Evolutionary conservation across 148 eudicot genomes (phyloP).

Genomic region (Vaccinium darrowii): DNA sequence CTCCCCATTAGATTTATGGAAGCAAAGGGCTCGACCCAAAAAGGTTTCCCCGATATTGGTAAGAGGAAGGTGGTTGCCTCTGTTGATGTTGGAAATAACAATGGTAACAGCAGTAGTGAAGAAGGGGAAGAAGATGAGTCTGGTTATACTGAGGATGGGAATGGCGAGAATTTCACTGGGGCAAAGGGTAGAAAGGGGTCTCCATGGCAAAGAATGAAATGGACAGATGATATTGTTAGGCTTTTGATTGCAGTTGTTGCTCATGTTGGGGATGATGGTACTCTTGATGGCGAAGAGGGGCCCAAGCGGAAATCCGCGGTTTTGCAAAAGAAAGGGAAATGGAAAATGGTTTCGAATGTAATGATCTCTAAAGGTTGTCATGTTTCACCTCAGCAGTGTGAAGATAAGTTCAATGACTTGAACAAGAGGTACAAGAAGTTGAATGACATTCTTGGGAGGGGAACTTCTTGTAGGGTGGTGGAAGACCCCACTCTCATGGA

Average conservation of each 20-base stretch:
- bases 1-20: constrained; percentile 33
- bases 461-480: constrained; percentile 60
- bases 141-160: constrained; percentile 34
- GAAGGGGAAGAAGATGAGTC: constrained; percentile 62
- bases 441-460: constrained; percentile 72
- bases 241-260: constrained; percentile 58
- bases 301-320: constrained; percentile 41
- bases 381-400: constrained; percentile 81
- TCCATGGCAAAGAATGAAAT: constrained; percentile 77
- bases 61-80: constrained; percentile 43
- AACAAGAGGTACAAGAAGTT: constrained; percentile 70
- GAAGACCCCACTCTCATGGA: constrained; percentile 65
- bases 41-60: constrained; percentile 35
- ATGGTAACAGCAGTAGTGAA: constrained; percentile 37
- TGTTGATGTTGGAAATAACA: constrained; percentile 24
- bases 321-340: constrained; percentile 70
- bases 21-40: constrained; percentile 31
- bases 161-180: constrained; percentile 29
- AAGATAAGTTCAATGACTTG: constrained; percentile 79
- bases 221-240: constrained; percentile 64
- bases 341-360: constrained; percentile 65
- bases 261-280: constrained; percentile 62
- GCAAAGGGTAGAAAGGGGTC: constrained; percentile 34
- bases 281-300: constrained; percentile 37
- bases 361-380: constrained; percentile 49